These are phyloP conservation scores for Calonectria hawksworthii DNA, from an alignment of 2,329 filamentous ascomycete genomes.

Conservation along the genomic window DNA sequence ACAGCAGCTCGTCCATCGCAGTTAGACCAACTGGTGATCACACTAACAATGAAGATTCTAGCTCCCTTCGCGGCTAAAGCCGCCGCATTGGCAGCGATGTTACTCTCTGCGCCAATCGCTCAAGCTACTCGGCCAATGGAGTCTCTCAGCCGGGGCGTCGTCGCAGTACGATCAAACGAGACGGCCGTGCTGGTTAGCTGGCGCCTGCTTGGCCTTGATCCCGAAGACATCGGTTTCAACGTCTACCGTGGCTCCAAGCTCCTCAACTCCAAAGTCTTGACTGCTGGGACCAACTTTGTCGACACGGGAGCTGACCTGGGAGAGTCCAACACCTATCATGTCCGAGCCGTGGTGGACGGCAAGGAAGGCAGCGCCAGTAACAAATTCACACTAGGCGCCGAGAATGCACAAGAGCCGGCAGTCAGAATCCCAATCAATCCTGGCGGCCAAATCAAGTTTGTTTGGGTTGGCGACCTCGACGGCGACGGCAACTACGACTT, in stretches of 20 bases:
- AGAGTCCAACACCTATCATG: slow-evolving; percentile 36
- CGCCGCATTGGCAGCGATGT: neutral
- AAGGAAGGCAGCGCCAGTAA: slow-evolving; percentile 25
- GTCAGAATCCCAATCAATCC: slow-evolving; percentile 36
- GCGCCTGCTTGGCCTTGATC: slow-evolving; percentile 41
- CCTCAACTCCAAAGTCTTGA: slow-evolving; percentile 33
- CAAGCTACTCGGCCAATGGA: slow-evolving; percentile 28
- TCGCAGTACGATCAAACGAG: slow-evolving; percentile 38
- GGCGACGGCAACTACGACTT: slow-evolving; percentile 42
- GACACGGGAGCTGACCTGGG: slow-evolving; percentile 27
- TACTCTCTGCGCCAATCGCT: neutral
- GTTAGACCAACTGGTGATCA: neutral
- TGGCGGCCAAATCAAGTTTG: slow-evolving; percentile 38
- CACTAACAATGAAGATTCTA: neutral
- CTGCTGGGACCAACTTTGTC: slow-evolving; percentile 38
- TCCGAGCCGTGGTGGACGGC: slow-evolving; percentile 33
- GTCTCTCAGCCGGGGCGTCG: slow-evolving; percentile 37
- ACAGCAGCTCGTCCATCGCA: neutral
- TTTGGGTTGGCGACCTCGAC: slow-evolving; percentile 43
- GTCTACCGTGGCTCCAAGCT: slow-evolving; percentile 33
- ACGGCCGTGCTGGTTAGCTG: slow-evolving; percentile 33
- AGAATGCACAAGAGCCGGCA: slow-evolving; percentile 21
- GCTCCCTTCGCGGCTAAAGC: neutral
- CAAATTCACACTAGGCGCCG: slow-evolving; percentile 30
- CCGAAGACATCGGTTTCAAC: slow-evolving; percentile 38